A percentile compares a stretch with the other conserved stretches of the same genome.
phyloP scores from a whole-genome alignment of 139 green algal species.

The Gonium pectorale region DNA sequence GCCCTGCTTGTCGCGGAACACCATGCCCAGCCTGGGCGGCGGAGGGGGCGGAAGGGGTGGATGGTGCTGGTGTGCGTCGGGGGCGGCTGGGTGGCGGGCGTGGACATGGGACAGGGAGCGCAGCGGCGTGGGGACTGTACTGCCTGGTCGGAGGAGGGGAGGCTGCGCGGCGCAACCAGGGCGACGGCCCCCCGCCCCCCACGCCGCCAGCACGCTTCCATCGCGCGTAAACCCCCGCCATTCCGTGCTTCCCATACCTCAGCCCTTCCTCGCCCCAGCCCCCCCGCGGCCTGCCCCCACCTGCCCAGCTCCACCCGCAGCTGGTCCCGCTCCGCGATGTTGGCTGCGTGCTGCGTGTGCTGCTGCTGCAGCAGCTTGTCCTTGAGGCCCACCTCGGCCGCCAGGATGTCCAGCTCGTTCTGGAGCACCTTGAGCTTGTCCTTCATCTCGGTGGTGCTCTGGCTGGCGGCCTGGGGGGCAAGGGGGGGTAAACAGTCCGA shows the following conservation, averaged over 20 bases:
- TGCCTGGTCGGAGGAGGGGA: too few species aligned
- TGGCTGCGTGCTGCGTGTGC: slow-evolving; percentile 54
- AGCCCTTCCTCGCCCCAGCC: background rate
- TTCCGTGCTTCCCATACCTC: too few species aligned
- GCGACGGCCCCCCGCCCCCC: too few species aligned
- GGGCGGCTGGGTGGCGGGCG: too few species aligned
- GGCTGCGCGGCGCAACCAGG: background rate
- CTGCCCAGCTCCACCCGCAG: slow-evolving; percentile 76
- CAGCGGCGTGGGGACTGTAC: too few species aligned
- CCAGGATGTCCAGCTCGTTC: slow-evolving; percentile 84
- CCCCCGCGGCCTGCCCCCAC: background rate
- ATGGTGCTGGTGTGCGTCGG: too few species aligned
- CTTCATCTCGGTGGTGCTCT: slow-evolving; percentile 80
- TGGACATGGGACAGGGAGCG: too few species aligned
- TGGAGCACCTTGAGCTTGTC: slow-evolving; percentile 85
- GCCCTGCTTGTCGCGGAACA: slow-evolving; percentile 73
- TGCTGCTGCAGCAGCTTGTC: slow-evolving; percentile 73
- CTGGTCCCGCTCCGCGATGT: slow-evolving; percentile 68
- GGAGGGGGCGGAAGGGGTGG: slow-evolving; percentile 1
- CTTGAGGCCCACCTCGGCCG: slow-evolving; percentile 68
- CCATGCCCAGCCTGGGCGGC: slow-evolving; percentile 42
- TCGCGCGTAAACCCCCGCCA: too few species aligned
- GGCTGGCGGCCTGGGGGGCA: slow-evolving; percentile 62
- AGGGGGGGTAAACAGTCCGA: too few species aligned
- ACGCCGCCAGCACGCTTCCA: too few species aligned